Base-by-base conservation (phyloP, 768 basidiomycete genomes). In the Botryobasidium botryosum region DNA sequence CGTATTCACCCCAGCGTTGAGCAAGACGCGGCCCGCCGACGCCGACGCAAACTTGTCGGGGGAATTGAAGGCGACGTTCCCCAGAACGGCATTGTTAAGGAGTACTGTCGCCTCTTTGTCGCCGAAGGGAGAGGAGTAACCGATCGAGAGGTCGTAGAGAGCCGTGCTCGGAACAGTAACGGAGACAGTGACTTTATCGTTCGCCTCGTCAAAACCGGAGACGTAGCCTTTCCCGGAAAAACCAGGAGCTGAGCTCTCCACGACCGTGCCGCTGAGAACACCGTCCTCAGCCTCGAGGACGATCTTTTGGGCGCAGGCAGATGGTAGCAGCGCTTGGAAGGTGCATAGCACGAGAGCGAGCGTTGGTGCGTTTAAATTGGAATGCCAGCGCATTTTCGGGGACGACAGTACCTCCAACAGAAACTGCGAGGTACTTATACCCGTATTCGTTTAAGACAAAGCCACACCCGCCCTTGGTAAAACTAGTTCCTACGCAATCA, bases 211-310 rank as follows among this genome's bases (percentile, higher is more conserved):
- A 12, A 43, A 43, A 7, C 42, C 42, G 23, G 42, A 24, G 10
- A 43, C 42, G n/a, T 43, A 43, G 24, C 47, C 47, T 25, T 31
- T 46, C 10, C 47, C 47, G 15, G 15, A 28, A 35, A 31, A 49
- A 17, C 47, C 47, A 3, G 45, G 10, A 5, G 35, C 33, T 7
- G 47, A 18, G 3, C 44, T 44, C n/a, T 44, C 42, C 5, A 49
- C 47, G 5, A 36, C 45, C 8, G 40, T 43, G 21, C 42, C 42
- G 5, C 35, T 35, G 6, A 49, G 47, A 15, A 37, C 18, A 13
- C 47, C 47, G 6, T 36, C 33, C 35, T 49, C 47, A 15, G 47
- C 47, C 33, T 49, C 47, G 31, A n/a, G n/a, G n/a, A n/a, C n/a
- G n/a, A n/a, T n/a, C n/a, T n/a, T n/a, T n/a, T n/a, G n/a, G n/a